These are phyloP conservation scores for Populus davidiana DNA, from an alignment of 345 rosid genomes.

Conservation along the genomic window DNA sequence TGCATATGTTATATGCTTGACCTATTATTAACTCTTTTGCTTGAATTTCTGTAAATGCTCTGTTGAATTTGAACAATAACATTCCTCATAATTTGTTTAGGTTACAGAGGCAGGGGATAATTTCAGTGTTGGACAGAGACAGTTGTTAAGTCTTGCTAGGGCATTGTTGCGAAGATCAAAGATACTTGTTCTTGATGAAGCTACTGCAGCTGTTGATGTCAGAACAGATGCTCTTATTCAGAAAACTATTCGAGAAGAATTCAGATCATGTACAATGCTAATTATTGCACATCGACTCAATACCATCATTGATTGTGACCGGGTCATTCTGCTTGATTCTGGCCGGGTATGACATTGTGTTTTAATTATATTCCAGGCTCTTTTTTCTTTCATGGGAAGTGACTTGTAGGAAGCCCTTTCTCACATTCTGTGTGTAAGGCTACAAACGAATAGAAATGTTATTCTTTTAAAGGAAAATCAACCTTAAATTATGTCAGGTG, in stretches of 20 bases:
- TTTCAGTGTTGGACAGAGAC: slow-evolving; percentile 98
- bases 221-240: slow-evolving; percentile 98
- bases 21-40: background rate
- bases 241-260: slow-evolving; percentile 96
- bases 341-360: slow-evolving; percentile 54
- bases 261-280: slow-evolving; percentile 91
- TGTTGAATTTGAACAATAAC: slow-evolving; percentile 3
- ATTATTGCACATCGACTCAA: slow-evolving; percentile 96
- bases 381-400: background rate
- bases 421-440: background rate
- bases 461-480: too few relatives aligned
- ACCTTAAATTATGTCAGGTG: too few relatives aligned
- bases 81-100: slow-evolving; percentile 32
- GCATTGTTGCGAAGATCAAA: slow-evolving; percentile 91
- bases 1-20: background rate
- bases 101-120: slow-evolving; percentile 96
- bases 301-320: slow-evolving; percentile 92
- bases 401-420: slow-evolving; percentile 1
- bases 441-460: too few relatives aligned
- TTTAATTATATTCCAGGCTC: background rate
- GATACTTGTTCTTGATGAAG: slow-evolving; percentile 98
- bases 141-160: slow-evolving; percentile 93
- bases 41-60: background rate
- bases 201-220: slow-evolving; percentile 99
- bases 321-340: slow-evolving; percentile 84